Percentiles rank a stretch among this genome's conserved stretches.
These are phyloP conservation scores for Nicotiana paniculata DNA, from an alignment of 257 asterid genomes.

Conservation along the genomic window DNA sequence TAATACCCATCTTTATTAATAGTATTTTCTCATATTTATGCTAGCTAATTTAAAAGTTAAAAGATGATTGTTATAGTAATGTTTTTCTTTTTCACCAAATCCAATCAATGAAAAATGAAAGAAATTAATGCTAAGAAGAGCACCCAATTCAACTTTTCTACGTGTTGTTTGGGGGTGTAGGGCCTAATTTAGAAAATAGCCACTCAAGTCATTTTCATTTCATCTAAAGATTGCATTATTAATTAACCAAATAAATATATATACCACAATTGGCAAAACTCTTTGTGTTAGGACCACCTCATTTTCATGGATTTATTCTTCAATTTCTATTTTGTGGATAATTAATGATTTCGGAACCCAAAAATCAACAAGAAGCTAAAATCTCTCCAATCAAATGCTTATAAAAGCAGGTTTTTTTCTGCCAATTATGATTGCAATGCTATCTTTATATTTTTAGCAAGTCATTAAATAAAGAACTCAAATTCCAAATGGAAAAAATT, in stretches of 20 bases:
- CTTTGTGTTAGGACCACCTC: neutral
- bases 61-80: neutral
- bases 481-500: neutral
- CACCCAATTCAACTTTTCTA: neutral
- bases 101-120: neutral
- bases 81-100: neutral
- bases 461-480: neutral
- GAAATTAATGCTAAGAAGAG: neutral
- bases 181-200: neutral
- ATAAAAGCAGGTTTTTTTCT: neutral
- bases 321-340: neutral
- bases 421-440: neutral
- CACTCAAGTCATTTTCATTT: neutral
- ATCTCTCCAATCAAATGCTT: neutral
- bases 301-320: neutral
- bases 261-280: neutral
- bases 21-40: no score
- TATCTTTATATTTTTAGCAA: neutral
- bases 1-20: no score
- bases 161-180: neutral
- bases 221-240: neutral
- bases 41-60: neutral
- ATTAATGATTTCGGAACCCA: neutral
- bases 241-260: neutral
- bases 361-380: neutral